phyloP scores from a whole-genome alignment of 1,284 basidiomycete species.

The Microbotryomycetes sp. region DNA sequence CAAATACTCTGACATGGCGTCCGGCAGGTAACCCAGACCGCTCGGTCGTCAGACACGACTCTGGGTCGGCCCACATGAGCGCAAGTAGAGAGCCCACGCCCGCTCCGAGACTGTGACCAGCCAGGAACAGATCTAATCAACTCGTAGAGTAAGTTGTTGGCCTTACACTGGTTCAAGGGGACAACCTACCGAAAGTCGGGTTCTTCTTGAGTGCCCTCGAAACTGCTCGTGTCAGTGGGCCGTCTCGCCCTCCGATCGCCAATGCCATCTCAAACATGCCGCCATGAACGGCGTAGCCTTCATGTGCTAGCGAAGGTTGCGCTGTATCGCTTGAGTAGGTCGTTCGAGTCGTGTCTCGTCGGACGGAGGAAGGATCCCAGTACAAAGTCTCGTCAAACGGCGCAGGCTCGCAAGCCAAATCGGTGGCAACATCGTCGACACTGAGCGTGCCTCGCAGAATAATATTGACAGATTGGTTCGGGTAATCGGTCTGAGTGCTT shows the following conservation, averaged over 20 bases:
- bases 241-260: constrained; percentile 65
- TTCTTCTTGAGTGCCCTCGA: constrained; percentile 60
- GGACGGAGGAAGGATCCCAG: constrained; percentile 8
- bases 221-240: constrained; percentile 68
- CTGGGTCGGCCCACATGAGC: constrained; percentile 74
- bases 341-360: not conserved
- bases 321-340: not conserved
- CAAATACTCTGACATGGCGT: constrained; percentile 63
- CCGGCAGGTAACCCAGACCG: constrained; percentile 53
- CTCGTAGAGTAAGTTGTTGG: not conserved
- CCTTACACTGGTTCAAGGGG: not conserved
- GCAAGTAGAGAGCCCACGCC: constrained; percentile 71
- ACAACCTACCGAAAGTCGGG: constrained; percentile 56
- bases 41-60: constrained; percentile 58
- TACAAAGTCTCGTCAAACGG: constrained; percentile 8
- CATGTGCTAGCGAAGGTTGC: not conserved
- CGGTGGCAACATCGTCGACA: constrained; percentile 38
- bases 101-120: constrained; percentile 79
- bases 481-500: constrained; percentile 30
- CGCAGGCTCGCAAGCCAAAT: constrained; percentile 38
- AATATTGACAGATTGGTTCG: constrained; percentile 32
- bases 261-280: constrained; percentile 71
- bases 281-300: constrained; percentile 55
- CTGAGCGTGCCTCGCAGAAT: constrained; percentile 37
- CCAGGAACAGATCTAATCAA: constrained; percentile 38